These are phyloP conservation scores for Brassica rapa DNA, from an alignment of 345 rosid genomes.

Conservation along the genomic window DNA sequence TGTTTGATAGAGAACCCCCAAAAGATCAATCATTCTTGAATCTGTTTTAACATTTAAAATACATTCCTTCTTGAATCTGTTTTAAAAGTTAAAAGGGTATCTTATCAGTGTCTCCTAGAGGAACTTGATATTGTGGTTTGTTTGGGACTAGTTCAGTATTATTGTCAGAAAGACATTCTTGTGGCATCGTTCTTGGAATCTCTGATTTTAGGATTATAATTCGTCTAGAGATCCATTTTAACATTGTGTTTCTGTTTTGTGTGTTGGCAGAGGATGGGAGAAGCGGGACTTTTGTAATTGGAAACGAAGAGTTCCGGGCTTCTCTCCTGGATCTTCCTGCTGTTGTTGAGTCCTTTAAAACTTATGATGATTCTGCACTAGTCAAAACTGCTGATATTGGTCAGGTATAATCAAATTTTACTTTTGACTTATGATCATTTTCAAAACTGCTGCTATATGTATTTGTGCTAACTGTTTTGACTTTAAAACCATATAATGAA, in stretches of 20 bases:
- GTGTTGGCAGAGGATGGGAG: constrained; percentile 77
- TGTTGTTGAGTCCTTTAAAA: constrained; percentile 89
- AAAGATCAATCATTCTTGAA: neutral
- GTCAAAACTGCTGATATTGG: constrained; percentile 94
- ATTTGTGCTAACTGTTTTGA: neutral
- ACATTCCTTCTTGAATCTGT: constrained; percentile 12
- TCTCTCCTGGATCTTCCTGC: constrained; percentile 90
- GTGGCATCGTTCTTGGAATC: constrained; percentile 10
- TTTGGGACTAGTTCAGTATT: neutral
- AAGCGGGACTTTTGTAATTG: constrained; percentile 77
- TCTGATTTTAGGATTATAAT: neutral
- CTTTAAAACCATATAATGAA: neutral
- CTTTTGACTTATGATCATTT: neutral
- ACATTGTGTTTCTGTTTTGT: neutral
- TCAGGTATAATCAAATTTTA: constrained; percentile 52
- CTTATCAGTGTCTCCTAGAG: neutral
- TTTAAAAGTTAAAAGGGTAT: neutral
- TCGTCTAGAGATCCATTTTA: neutral
- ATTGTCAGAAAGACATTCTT: neutral
- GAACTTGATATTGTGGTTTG: neutral
- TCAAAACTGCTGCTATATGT: neutral
- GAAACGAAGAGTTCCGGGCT: constrained; percentile 67
- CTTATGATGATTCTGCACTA: constrained; percentile 82
- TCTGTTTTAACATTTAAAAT: neutral
- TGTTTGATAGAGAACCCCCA: neutral